A percentile compares a stretch with the other conserved stretches of the same genome.
Conservation (phyloP, 441 rosid species). For the Syzygium syzygioides region DNA sequence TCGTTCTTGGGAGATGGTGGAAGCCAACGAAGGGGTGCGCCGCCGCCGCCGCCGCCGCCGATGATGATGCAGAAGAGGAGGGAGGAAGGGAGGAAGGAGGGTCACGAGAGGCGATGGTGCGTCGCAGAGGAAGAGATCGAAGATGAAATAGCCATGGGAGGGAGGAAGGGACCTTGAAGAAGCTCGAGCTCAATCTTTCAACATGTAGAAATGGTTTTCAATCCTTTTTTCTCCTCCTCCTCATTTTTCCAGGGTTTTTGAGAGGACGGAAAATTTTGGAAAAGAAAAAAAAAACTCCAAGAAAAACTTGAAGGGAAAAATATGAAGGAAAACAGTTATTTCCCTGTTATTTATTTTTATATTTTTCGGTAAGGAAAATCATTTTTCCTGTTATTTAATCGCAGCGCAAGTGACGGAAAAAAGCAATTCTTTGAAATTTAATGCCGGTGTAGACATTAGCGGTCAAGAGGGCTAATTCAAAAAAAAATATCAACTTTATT, state of each 20-base stretch:
- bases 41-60: not conserved
- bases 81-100: not conserved
- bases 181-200: not conserved
- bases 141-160: not conserved
- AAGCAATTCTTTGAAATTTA: not conserved
- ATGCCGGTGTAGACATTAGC: not conserved
- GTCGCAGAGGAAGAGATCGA: not conserved
- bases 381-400: too few species aligned
- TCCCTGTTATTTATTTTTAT: not conserved
- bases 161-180: not conserved
- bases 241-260: not conserved
- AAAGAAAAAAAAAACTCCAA: not conserved
- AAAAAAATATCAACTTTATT: too few species aligned
- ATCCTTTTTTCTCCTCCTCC: not conserved
- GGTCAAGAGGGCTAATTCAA: too few species aligned
- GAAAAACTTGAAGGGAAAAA: not conserved
- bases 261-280: not conserved
- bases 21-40: not conserved
- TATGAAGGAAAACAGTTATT: not conserved
- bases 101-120: not conserved
- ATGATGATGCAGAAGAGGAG: too few species aligned
- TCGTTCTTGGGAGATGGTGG: conserved; percentile 1
- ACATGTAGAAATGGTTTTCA: not conserved
- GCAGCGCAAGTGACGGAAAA: not conserved
- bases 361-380: too few species aligned